Evolutionary conservation across 2,329 filamentous ascomycete species (phyloP), one percentile per base, ranked within the genome.

Genomic region (Pseudogymnoascus sp.): DNA sequence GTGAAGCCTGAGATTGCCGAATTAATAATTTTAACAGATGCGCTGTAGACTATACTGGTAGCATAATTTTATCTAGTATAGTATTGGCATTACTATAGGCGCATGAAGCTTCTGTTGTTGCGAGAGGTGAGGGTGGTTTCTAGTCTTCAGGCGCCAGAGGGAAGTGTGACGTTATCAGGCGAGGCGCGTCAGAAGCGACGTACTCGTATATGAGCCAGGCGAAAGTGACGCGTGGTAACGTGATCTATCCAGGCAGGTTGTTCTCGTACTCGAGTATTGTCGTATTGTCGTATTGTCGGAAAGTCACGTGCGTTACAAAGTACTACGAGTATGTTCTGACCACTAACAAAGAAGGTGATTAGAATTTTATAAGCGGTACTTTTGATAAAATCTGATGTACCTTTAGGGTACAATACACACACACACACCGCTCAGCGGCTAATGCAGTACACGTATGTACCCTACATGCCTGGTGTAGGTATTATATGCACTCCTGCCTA

Each of bases 271-370:
- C n/a, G n/a, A n/a, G n/a, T n/a, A n/a, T n/a, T n/a, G n/a, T n/a
- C n/a, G n/a, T 22, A 22, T 22, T 22, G 22, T 22, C 22, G 22
- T 25, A 25, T 25, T 25, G 22, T 25, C 22, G 22, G 22, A 25
- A 25, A 25, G 22, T 25, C 22, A 25, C 22, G 22, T 25, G 22
- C 22, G 5, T 25, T 25, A 25, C 22, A 5, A 4, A 25, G 22
- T 25, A 25, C 1, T 18, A 18, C 11, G 33, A 12, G 14, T 12
- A 33, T 33, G 12, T 53, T 43, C 43, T 53, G n/a, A 12, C 43
- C 43, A 53, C 47, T 53, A 53, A 53, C 6, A 53, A 53, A 53
- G 47, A 53, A 53, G 47, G 47, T 53, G 47, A 12, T 53, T 33
- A 1, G n/a, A 20, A 28, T 33, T 53, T 53, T 9, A 53, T 50